Conservation (phyloP, 768 basidiomycete genomes). For the Imleria badia region DNA sequence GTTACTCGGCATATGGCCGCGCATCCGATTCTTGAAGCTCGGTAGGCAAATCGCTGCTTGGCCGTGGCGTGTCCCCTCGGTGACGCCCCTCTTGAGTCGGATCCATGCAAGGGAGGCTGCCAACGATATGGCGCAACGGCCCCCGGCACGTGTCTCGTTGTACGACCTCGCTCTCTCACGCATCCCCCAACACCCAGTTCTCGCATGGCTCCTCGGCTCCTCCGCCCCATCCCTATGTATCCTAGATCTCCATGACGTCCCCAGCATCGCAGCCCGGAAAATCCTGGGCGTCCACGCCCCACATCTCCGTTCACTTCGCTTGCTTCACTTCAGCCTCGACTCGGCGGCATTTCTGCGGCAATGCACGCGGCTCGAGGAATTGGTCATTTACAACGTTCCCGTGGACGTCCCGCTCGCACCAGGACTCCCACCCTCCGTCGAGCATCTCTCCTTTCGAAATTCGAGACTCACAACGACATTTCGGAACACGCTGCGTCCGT, state of each 20-base stretch:
- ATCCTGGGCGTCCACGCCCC: conserved; percentile 32
- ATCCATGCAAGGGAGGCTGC: background rate
- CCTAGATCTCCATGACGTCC: conserved; percentile 40
- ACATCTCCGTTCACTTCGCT: conserved; percentile 43
- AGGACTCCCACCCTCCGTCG: conserved; percentile 36
- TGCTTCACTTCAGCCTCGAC: conserved; percentile 36
- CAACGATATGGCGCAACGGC: background rate
- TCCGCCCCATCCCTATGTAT: conserved; percentile 38
- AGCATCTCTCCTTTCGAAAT: conserved; percentile 42
- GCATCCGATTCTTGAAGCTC: conserved; percentile 38
- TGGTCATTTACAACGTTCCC: conserved; percentile 39
- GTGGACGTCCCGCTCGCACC: conserved; percentile 30
- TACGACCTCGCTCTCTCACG: conserved; percentile 44
- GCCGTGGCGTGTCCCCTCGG: conserved; percentile 28
- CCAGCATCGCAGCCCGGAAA: conserved; percentile 23
- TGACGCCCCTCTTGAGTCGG: conserved; percentile 10
- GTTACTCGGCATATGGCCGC: conserved; percentile 39
- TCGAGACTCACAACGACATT: too few relatives aligned
- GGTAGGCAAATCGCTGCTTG: conserved; percentile 37
- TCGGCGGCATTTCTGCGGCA: conserved; percentile 34
- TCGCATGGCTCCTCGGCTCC: conserved; percentile 40
- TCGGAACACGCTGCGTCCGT: conserved; percentile 23
- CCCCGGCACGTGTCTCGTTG: conserved; percentile 22
- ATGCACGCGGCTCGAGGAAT: conserved; percentile 41
- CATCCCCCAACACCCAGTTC: conserved; percentile 28